Evolutionary conservation across 1,284 basidiomycete species (phyloP), one percentile per base, ranked within the genome.

Genomic region (Lignosus rhinocerotis): DNA sequence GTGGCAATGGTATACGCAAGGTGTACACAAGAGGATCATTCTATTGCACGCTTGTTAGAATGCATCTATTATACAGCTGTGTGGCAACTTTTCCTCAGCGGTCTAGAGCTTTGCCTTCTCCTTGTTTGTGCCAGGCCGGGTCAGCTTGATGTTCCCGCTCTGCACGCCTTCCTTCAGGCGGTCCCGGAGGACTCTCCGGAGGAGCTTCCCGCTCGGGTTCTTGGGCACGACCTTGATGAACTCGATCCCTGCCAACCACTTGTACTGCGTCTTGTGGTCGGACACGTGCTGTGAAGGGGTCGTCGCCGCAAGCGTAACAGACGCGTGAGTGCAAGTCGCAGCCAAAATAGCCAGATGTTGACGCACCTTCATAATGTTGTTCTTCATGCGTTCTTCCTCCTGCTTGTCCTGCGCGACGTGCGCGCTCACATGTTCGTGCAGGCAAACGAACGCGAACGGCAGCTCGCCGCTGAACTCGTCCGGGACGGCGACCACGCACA

Each of bases 391-490:
- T 16, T 74, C 72, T 2, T 66, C 73, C 12, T 75, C 77, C 0
- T 51, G 44, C 6, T 76, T 64, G 60, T 77, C 72, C 19, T 59
- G 47, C 61, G 72, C 66, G 30, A 79, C 72, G 16, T 78, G 76
- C 51, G 73, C 67, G n/a, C 71, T 70, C 0, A 83, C 80, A 4
- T 75, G 70, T 6, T 77, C 70, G 55, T 77, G 78, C 11, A 86
- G 78, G 2, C 86, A 84, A n/a, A 93, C 76, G 67, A 84, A 93
- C 1, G 89, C 90, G 51, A 90, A 71, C 0, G 93, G 92, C 5
- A 91, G 67, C 69, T 94, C 93, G 39, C 92, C 93, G 47, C 81
- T 87, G 65, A 84, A 88, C 31, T 92, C 90, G 67, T 93, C 88
- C 0, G 80, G 80, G 3, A 92, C 72, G 1, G 87, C 83, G 17